A percentile compares a stretch with the other conserved stretches of the same genome.
Conservation (phyloP, 2,329 filamentous ascomycete genomes). For the Catunica adiposa region DNA sequence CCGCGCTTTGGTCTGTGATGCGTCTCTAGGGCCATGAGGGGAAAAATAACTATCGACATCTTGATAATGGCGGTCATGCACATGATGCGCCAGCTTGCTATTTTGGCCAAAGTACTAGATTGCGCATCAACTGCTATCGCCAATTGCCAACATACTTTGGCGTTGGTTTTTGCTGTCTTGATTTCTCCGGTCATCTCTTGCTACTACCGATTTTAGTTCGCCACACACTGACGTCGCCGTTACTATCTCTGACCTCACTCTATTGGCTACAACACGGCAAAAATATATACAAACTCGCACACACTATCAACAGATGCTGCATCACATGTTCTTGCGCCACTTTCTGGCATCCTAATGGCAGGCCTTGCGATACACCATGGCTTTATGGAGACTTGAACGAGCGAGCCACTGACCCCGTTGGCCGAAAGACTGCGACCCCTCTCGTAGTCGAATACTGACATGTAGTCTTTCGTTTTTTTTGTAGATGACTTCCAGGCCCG, state of each 20-base stretch:
- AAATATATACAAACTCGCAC: too few species aligned
- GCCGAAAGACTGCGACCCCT: neutral
- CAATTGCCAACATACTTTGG: neutral
- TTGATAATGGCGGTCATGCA: too few species aligned
- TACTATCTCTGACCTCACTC: neutral
- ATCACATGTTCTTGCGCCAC: neutral
- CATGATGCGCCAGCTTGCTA: neutral
- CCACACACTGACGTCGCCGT: neutral
- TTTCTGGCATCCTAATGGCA: neutral
- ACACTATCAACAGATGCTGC: neutral
- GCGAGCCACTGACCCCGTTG: neutral
- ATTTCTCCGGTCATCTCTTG: too few species aligned
- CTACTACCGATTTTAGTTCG: neutral
- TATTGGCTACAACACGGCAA: neutral
- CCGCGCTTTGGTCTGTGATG: neutral
- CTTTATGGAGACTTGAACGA: too few species aligned
- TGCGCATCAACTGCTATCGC: neutral
- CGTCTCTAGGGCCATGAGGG: neutral
- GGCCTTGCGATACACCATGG: neutral
- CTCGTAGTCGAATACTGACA: neutral
- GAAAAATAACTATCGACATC: neutral
- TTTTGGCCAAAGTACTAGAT: neutral
- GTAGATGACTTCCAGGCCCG: slow-evolving; percentile 82
- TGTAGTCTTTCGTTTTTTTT: slow-evolving; percentile 3
- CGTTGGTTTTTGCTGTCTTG: too few species aligned